Evolutionary conservation across 306 rosid species (phyloP), one percentile per base, ranked within the genome.

Genomic region (Quercus suber): DNA sequence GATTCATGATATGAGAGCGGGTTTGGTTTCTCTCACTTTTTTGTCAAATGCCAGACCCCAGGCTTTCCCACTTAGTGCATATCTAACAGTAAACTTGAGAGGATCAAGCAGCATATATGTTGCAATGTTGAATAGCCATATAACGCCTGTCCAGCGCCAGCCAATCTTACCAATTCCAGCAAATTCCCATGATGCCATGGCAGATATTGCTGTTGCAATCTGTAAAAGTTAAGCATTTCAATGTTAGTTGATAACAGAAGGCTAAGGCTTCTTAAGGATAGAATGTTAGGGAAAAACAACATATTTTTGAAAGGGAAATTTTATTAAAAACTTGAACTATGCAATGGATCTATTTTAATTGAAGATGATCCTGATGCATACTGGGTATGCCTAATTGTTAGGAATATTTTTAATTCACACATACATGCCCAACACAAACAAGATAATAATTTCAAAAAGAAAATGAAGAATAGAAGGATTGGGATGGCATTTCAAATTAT

Each of bases 81-180:
- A 92, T 31, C 90, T 85, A 65, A 90, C 95, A 21, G 82, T 85
- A 73, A 92, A 92, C 80, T 92, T 92, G 55, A 92, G 64, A 73
- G 95, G 97, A 86, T 90, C 97, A 53, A 90, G 88, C 63, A 89
- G 60, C 28, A 90, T 5, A 71, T 90, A 92, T 11, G 90, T 86
- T 33, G 78, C 4, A 52, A 49, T 79, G 73, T 85, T 89, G 87
- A 76, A 89, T 51, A 89, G 1, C 94, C 97, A 89, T 55, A 89
- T 89, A 45, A 87, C 84, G 70, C 85, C 91, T 49, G 94, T 86
- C 97, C 94, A 92, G 1, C 84, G 70, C 97, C 92, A 87, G 20
- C 90, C 92, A 35, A 88, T 92, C 0, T 53, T 71, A 84, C 52
- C 84, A 65, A 92, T 89, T 59, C 84, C 84, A 55, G 87, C 92